Conservation (phyloP, 2,329 filamentous ascomycete genomes). For the Botryotinia convoluta region DNA sequence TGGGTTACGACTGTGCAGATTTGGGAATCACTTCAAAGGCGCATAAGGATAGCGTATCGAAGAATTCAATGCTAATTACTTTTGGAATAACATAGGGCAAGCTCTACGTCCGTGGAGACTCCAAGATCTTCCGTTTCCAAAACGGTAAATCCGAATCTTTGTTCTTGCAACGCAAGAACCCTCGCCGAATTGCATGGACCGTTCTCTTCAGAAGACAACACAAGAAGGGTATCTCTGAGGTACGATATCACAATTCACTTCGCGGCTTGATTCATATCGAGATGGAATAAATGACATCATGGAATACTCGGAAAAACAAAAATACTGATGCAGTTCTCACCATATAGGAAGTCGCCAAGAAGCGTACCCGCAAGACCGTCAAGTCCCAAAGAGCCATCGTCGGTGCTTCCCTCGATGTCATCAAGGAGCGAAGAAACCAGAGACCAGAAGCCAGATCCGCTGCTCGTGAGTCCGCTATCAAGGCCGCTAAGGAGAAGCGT, state of each 20-base stretch:
- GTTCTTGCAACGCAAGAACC: slow-evolving; percentile 99
- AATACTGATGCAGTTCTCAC: slow-evolving; percentile 14
- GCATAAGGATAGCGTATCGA: background rate
- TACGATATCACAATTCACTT: slow-evolving; percentile 51
- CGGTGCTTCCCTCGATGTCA: slow-evolving; percentile 97
- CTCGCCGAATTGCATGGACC: slow-evolving; percentile 98
- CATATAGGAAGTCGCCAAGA: slow-evolving; percentile 96
- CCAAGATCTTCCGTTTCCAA: slow-evolving; percentile 99
- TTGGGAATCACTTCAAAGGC: background rate
- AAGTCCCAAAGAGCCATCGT: slow-evolving; percentile 99
- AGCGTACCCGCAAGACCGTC: slow-evolving; percentile 95
- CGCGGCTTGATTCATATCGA: background rate
- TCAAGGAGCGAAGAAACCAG: slow-evolving; percentile 96
- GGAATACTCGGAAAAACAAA: slow-evolving; percentile 5
- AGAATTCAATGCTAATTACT: slow-evolving; percentile 32
- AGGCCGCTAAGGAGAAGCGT: slow-evolving; percentile 99
- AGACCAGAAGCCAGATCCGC: slow-evolving; percentile 94
- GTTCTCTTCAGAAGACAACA: slow-evolving; percentile 97
- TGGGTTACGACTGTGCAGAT: background rate
- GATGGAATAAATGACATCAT: slow-evolving; percentile 7
- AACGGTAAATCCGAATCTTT: slow-evolving; percentile 99
- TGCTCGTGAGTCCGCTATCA: slow-evolving; percentile 85
- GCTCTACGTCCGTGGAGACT: slow-evolving; percentile 99
- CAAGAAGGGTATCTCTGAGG: slow-evolving; percentile 99
- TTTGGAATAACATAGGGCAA: slow-evolving; percentile 68